phyloP scores from a whole-genome alignment of 805 yeast species.

The Kluyveromyces dobzhanskii region DNA sequence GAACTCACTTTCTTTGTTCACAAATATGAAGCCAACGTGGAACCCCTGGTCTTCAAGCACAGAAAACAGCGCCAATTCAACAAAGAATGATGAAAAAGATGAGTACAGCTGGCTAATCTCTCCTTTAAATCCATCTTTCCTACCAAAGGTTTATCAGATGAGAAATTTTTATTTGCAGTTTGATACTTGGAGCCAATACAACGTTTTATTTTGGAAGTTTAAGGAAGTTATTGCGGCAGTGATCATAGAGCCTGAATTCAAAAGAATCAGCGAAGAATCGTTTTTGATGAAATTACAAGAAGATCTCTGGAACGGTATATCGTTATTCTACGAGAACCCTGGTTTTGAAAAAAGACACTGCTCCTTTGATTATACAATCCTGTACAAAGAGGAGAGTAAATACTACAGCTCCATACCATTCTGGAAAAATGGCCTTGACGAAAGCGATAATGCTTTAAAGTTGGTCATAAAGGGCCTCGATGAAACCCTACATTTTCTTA shows the following conservation, averaged over 20 bases:
- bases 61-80: background rate
- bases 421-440: conserved; percentile 8
- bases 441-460: conserved; percentile 12
- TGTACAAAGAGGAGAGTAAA: conserved; percentile 9
- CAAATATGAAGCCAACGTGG: conserved; percentile 22
- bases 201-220: conserved; percentile 26
- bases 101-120: conserved; percentile 26
- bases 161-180: conserved; percentile 15
- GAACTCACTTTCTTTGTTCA: conserved; percentile 22
- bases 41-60: conserved; percentile 6
- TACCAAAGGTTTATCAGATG: conserved; percentile 22
- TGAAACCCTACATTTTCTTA: conserved; percentile 5
- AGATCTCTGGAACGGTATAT: conserved; percentile 16
- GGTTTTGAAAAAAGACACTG: background rate
- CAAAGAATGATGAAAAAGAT: conserved; percentile 4
- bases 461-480: conserved; percentile 24
- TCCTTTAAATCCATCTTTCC: conserved; percentile 16
- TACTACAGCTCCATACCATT: conserved; percentile 22
- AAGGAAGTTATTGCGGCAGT: conserved; percentile 20
- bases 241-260: conserved; percentile 19
- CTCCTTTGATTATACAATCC: conserved; percentile 18
- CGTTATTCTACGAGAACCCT: conserved; percentile 12
- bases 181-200: conserved; percentile 11
- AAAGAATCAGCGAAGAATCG: conserved; percentile 21
- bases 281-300: conserved; percentile 22